These are phyloP conservation scores for Zangia roseola DNA, from an alignment of 768 basidiomycete species.

Conservation along the genomic window DNA sequence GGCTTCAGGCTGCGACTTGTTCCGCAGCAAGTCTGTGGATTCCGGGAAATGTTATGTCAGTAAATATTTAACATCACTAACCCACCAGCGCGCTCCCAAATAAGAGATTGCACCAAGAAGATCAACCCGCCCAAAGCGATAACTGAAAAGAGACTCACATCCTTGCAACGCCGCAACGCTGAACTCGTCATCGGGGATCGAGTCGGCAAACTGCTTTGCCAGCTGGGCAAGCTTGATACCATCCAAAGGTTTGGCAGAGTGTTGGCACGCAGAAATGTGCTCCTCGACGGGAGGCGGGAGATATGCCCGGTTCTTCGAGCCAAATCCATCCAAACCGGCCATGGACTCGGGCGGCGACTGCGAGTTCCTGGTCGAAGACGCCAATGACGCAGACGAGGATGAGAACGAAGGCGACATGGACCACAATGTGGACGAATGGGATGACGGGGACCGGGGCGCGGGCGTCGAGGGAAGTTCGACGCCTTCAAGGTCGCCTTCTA, in stretches of 20 bases:
- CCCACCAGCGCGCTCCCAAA: conserved; percentile 22
- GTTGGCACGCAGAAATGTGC: conserved; percentile 55
- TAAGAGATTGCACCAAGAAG: conserved; percentile 9
- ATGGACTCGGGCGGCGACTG: conserved; percentile 22
- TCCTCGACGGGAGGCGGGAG: conserved; percentile 65
- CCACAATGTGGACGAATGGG: conserved; percentile 47
- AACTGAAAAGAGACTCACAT: conserved; percentile 53
- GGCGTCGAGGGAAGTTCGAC: conserved; percentile 42
- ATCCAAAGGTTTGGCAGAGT: conserved; percentile 65
- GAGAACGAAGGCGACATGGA: conserved; percentile 45
- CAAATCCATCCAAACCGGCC: conserved; percentile 35
- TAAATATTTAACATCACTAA: conserved; percentile 20
- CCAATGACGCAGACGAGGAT: conserved; percentile 41
- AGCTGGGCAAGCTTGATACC: conserved; percentile 61
- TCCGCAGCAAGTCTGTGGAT: conserved; percentile 67
- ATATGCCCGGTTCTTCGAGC: conserved; percentile 58
- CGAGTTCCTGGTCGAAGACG: conserved; percentile 31
- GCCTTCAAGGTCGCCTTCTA: conserved; percentile 44
- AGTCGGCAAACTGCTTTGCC: conserved; percentile 76
- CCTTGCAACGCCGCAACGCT: conserved; percentile 90
- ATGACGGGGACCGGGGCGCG: conserved; percentile 42
- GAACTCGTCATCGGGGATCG: conserved; percentile 83
- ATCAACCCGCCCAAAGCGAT: conserved; percentile 4
- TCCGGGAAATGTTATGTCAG: conserved; percentile 21
- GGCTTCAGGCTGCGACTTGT: conserved; percentile 78